Evolutionary conservation across 176 grass and related monocot species (phyloP), one percentile per base, ranked within the genome.

Genomic region (Oryza nivara): DNA sequence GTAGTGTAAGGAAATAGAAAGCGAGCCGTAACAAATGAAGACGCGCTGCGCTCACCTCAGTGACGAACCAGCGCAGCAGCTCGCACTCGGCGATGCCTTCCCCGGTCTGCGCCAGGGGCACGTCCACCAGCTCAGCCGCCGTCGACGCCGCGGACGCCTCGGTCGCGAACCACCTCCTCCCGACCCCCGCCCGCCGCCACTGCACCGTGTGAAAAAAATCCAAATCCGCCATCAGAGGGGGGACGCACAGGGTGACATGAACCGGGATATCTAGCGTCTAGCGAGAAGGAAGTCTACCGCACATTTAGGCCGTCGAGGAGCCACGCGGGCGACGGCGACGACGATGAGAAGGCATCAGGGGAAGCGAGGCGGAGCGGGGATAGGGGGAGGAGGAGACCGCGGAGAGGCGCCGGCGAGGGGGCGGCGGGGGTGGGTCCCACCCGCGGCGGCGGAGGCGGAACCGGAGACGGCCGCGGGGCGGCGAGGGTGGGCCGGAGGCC

Each of bases 61-160:
- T 46, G 30, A 95, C 89, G 46, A 95, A 98, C 96, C 96, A 98
- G 70, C 91, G 90, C 69, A 98, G 91, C 11, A 98, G 89, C 56
- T 98, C 96, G 85, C 96, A 95, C 83, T 98, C 93, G 4, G 96
- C 96, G 71, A 98, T 98, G 47, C 96, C 96, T 80, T 98, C 96
- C 73, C 96, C 96, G 1, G 96, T 98, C 72, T 98, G 93, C 73
- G 96, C 93, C 69, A 98, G 45, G 9, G 96, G 93, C 20, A 98
- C 93, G 7, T 92, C 91, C 83, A 98, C 93, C 85, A 95, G 76
- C 77, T 81, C 83, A 11, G 82, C 75, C 26, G 73, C 70, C 35
- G 28, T 28, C 28, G 36, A 60, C 48, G 78, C 85, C 14, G 80
- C 48, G 34, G 67, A 86, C n/a, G 82, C 80, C 22, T 83, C 75